These are phyloP conservation scores for Blepharisma undulans DNA, from an alignment of 169 alveolate genomes.

Conservation along the genomic window DNA sequence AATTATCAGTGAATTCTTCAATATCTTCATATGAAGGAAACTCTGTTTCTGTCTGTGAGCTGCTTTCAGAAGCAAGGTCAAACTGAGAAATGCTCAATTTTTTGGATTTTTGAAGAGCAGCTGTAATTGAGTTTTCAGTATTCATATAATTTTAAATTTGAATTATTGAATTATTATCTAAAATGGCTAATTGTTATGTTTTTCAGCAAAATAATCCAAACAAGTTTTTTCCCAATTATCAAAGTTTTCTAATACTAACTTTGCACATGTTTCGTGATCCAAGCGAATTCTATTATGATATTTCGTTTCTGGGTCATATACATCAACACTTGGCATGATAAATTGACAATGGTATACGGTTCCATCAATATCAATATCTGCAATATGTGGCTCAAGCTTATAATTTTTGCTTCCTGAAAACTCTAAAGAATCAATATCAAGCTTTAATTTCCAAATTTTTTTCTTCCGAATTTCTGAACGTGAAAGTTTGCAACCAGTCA, in stretches of 20 bases:
- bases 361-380: background rate
- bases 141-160: background rate
- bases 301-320: background rate
- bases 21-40: background rate
- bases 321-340: background rate
- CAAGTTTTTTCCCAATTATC: background rate
- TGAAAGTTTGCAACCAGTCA: background rate
- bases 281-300: background rate
- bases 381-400: background rate
- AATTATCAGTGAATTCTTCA: background rate
- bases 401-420: background rate
- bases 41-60: background rate
- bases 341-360: background rate
- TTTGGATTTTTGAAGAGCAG: background rate
- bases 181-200: background rate
- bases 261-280: background rate
- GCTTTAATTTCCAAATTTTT: background rate
- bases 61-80: background rate
- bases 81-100: background rate
- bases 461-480: background rate
- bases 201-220: background rate
- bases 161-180: background rate
- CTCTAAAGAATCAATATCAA: background rate
- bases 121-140: background rate
- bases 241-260: background rate